These are phyloP conservation scores for Pythium sukuiense DNA, from an alignment of 352 stramenopile genomes.

Conservation along the genomic window DNA sequence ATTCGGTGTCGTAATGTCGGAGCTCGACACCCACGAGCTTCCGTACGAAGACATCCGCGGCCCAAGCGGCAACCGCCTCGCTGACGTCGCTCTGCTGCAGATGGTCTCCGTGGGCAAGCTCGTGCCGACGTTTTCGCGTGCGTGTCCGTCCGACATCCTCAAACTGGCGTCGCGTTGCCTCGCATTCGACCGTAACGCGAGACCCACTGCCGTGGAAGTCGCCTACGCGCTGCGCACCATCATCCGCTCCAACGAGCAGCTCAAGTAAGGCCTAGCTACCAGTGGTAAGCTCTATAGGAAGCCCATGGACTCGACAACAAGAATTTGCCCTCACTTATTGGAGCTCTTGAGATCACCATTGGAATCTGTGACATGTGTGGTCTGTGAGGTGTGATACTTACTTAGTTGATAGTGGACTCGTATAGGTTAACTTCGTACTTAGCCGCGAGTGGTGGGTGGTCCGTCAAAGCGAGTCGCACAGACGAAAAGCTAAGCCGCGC, in stretches of 20 bases:
- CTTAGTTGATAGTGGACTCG: neutral
- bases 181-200: constrained; percentile 26
- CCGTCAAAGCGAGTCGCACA: constrained; percentile 4
- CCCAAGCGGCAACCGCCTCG: constrained; percentile 29
- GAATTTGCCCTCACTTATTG: too few relatives aligned
- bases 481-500: constrained; percentile 1
- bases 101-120: constrained; percentile 40
- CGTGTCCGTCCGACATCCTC: constrained; percentile 32
- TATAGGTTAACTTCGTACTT: constrained; percentile 25
- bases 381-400: constrained; percentile 11
- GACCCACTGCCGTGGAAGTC: constrained; percentile 39
- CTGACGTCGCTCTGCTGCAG: constrained; percentile 41
- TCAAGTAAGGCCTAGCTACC: neutral
- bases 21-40: constrained; percentile 45
- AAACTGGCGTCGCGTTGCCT: constrained; percentile 36
- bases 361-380: constrained; percentile 22
- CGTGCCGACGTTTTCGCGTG: constrained; percentile 30
- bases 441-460: constrained; percentile 20
- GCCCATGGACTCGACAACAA: too few relatives aligned
- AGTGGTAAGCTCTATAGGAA: neutral
- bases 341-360: neutral
- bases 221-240: constrained; percentile 37
- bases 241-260: constrained; percentile 23
- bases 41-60: constrained; percentile 38
- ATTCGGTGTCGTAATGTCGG: constrained; percentile 39